These are phyloP conservation scores for Aspergillus eucalypticola DNA, from an alignment of 2,329 filamentous ascomycete species.

Conservation along the genomic window DNA sequence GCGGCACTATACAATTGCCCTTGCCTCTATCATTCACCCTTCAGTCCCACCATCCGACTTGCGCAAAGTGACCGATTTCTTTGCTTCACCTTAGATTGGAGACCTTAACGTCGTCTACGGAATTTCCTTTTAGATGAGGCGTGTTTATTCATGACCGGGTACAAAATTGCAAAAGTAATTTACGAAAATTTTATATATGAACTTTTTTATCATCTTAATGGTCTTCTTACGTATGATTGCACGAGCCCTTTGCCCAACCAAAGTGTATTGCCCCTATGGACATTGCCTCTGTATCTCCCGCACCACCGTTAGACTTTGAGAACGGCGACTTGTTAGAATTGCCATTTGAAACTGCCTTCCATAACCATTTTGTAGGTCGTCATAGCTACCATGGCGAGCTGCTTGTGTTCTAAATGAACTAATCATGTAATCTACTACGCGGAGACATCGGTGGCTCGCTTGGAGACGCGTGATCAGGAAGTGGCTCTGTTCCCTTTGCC, in stretches of 20 bases:
- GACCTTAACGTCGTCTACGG: slow-evolving; percentile 4
- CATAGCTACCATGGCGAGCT: no score
- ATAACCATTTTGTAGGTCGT: no score
- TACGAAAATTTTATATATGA: slow-evolving; percentile 30
- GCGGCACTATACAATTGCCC: background rate
- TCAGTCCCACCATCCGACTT: slow-evolving; percentile 1
- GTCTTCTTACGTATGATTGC: slow-evolving; percentile 19
- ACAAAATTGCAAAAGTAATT: slow-evolving; percentile 30
- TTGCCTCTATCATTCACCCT: slow-evolving; percentile 11
- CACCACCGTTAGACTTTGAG: no score
- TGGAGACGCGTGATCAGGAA: no score
- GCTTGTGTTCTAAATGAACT: no score
- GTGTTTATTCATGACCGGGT: slow-evolving; percentile 14
- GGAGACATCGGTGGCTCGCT: no score
- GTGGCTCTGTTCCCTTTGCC: no score
- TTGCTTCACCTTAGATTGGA: slow-evolving; percentile 8
- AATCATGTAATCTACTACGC: no score
- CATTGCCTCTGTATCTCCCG: background rate
- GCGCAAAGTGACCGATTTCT: slow-evolving; percentile 13
- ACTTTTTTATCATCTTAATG: slow-evolving; percentile 33
- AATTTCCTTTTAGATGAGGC: slow-evolving; percentile 19
- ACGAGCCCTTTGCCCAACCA: slow-evolving; percentile 6
- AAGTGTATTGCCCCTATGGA: background rate
- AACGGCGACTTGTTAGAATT: no score
- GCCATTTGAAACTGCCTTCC: no score